Base-by-base conservation (phyloP, 305 asterid species). In the Solanum hybrid region DNA sequence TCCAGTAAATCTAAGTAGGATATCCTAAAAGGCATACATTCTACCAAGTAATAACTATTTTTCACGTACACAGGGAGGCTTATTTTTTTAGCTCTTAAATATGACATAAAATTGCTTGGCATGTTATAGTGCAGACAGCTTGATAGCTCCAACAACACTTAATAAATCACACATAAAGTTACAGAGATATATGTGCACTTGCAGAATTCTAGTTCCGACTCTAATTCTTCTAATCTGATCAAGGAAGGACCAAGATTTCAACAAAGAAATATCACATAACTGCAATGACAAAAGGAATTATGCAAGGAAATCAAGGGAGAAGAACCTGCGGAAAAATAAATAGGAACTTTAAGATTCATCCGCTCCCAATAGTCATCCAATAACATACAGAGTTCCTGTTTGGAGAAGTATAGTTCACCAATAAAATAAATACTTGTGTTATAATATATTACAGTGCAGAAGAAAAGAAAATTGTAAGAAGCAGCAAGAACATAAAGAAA, bases 341-440 rank as follows among this genome's bases (percentile, higher is more conserved):
- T 96, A 26, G 99, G 99, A 90, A 95, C 96, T 91, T 93, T 93
- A 88, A 97, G 95, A 91, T 97, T 94, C 98, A 93, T 95, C 87
- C 95, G 91, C 94, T 96, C 99, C 99, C 99, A 95, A 80, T 95
- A 97, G 92, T 95, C 99, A 89, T 96, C 99, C 92, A 97, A 92
- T 89, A 97, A 92, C 99, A 96, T 95, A 89, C 99, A 97, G 51
- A 97, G 95, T 91, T 97, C 99, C 99, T 97, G 94, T 81, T 89
- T 79, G 57, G 88, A 33, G 91, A 90, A 20, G 77, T 86, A 36
- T 17, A 51, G 41, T 51, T 68, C 39, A 84, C 76, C 41, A 84
- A 32, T 84, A 31, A 51, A 84, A 32, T 31, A 81, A 79, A 82
- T 51, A 86, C 79, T 86, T 79, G 91, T 70, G 86, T 8, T 31